Evolutionary conservation across 176 grass and related monocot genomes (phyloP).

Genomic region (Aegilops speltoides): DNA sequence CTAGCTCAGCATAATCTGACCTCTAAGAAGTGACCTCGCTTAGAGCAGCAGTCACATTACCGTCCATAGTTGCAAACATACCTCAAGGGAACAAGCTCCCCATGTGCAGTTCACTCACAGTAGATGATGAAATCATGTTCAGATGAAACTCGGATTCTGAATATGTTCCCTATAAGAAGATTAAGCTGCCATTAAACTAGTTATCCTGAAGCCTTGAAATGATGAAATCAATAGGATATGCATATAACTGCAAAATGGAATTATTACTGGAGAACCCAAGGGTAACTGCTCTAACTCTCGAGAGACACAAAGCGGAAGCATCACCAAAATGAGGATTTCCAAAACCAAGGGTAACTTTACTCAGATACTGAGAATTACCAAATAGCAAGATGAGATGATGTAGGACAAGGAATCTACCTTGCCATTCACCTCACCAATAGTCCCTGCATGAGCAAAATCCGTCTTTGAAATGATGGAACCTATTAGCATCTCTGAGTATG

Average conservation of each 20-base stretch:
- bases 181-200: conserved; percentile 23
- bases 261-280: conserved; percentile 6
- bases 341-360: conserved; percentile 6
- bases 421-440: conserved; percentile 65
- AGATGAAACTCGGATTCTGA: not conserved
- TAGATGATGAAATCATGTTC: conserved; percentile 22
- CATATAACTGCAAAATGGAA: not conserved
- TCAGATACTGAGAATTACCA: conserved; percentile 13
- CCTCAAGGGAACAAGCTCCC: conserved; percentile 1
- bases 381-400: conserved; percentile 19
- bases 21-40: not conserved
- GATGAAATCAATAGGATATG: not conserved
- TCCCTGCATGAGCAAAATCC: conserved; percentile 74
- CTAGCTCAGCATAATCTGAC: conserved; percentile 2
- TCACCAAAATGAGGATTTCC: not conserved
- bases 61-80: conserved; percentile 9
- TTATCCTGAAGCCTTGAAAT: not conserved
- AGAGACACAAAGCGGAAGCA: conserved; percentile 18
- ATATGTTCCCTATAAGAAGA: conserved; percentile 8
- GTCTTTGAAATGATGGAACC: conserved; percentile 80
- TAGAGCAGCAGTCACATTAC: conserved; percentile 7
- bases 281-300: not conserved
- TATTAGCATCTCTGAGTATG: conserved; percentile 78
- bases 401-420: conserved; percentile 15
- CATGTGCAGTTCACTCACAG: not conserved